These are phyloP conservation scores for Thelonectria rubi DNA, from an alignment of 2,329 filamentous ascomycete genomes.

Conservation along the genomic window DNA sequence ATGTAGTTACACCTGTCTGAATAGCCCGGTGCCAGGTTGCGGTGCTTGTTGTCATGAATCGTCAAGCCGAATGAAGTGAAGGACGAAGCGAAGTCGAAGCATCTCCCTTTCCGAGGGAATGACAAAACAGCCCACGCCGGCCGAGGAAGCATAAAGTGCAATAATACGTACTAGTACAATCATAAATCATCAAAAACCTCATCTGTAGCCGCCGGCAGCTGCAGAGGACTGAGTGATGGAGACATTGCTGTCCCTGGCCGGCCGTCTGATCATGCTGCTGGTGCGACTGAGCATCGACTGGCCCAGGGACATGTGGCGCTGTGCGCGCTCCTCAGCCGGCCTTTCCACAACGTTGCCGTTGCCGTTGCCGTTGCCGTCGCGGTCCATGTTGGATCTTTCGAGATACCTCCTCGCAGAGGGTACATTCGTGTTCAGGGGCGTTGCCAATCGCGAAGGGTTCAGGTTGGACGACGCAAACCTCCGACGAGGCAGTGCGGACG, in stretches of 20 bases:
- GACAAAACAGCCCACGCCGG: slow-evolving; percentile 47
- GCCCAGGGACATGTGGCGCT: slow-evolving; percentile 56
- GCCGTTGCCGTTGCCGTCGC: slow-evolving; percentile 53
- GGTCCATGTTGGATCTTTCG: slow-evolving; percentile 55
- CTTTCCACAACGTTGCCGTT: slow-evolving; percentile 45
- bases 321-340: slow-evolving; percentile 39
- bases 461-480: slow-evolving; percentile 61
- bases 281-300: slow-evolving; percentile 55
- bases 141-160: slow-evolving; percentile 40
- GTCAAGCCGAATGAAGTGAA: slow-evolving; percentile 33
- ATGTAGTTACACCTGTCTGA: slow-evolving; percentile 31
- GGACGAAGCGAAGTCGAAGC: slow-evolving; percentile 24
- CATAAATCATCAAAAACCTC: slow-evolving; percentile 46
- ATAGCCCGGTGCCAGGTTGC: slow-evolving; percentile 19
- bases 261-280: slow-evolving; percentile 56
- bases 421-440: slow-evolving; percentile 50
- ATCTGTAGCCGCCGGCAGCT: slow-evolving; percentile 57
- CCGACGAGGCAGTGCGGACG: slow-evolving; percentile 58
- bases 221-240: slow-evolving; percentile 49
- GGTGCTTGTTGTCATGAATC: slow-evolving; percentile 36
- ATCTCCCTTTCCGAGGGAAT: slow-evolving; percentile 36
- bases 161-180: slow-evolving; percentile 38
- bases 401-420: slow-evolving; percentile 58
- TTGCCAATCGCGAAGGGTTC: slow-evolving; percentile 55
- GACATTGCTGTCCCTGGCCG: slow-evolving; percentile 53